Evolutionary conservation across 225 moss, liverwort and hornwort species (phyloP).

Genomic region (Marchantia polymorpha): DNA sequence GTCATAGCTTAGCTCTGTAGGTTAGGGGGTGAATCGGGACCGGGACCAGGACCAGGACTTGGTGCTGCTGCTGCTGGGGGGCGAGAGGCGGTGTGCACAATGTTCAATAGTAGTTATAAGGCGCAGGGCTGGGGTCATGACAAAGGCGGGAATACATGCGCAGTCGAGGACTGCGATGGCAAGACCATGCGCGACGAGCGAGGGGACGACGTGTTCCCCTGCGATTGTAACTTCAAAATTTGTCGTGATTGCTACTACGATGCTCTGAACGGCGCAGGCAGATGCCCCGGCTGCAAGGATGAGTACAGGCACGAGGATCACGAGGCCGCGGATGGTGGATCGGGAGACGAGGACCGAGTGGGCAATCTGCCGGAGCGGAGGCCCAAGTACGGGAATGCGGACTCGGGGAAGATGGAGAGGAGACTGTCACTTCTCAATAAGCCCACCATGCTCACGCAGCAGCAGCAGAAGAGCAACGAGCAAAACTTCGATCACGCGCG

Average conservation of each 20-base stretch:
- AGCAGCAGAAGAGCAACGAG: constrained; percentile 48
- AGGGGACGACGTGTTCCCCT: constrained; percentile 73
- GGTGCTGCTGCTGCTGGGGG: constrained; percentile 36
- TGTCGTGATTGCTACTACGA: constrained; percentile 87
- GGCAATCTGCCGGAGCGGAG: constrained; percentile 32
- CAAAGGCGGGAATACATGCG: constrained; percentile 54
- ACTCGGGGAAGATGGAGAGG: constrained; percentile 61
- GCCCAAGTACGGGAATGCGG: constrained; percentile 17
- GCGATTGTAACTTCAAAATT: constrained; percentile 71
- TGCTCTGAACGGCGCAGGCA: constrained; percentile 49
- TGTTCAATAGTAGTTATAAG: constrained; percentile 85
- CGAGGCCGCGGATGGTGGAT: background rate
- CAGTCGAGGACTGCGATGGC: constrained; percentile 64
- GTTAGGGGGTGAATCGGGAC: constrained; percentile 76
- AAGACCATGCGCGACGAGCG: constrained; percentile 76
- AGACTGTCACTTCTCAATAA: constrained; percentile 64
- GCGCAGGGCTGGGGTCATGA: constrained; percentile 79
- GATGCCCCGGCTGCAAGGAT: constrained; percentile 85
- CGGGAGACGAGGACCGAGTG: constrained; percentile 6
- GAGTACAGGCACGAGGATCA: constrained; percentile 51
- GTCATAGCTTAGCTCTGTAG: constrained; percentile 52
- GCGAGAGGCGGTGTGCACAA: constrained; percentile 39
- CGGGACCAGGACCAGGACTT: too few relatives aligned
- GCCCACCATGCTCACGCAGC: constrained; percentile 55
- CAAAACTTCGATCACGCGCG: constrained; percentile 63